Percentiles rank a stretch among this genome's conserved stretches.
Conservation (phyloP, 2,329 filamentous ascomycete genomes). For the Intubia oerlemansii region DNA sequence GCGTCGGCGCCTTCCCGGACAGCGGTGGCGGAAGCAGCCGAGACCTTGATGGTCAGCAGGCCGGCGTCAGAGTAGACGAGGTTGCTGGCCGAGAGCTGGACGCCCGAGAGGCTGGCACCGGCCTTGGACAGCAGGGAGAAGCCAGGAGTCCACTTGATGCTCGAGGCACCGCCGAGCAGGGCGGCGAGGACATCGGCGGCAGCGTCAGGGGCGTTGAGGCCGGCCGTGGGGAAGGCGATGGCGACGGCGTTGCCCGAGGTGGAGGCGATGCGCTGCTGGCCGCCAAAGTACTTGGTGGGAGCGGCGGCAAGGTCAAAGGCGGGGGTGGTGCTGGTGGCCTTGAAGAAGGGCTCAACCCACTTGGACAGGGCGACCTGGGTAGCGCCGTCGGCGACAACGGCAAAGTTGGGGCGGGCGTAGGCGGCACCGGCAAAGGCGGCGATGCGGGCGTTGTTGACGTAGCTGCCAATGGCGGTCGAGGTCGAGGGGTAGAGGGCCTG, state of each 20-base stretch:
- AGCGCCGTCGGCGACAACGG: slow-evolving; percentile 76
- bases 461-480: slow-evolving; percentile 52
- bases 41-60: slow-evolving; percentile 65
- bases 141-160: slow-evolving; percentile 87
- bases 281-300: slow-evolving; percentile 75
- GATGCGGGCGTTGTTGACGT: slow-evolving; percentile 57
- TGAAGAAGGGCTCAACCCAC: slow-evolving; percentile 90
- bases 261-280: slow-evolving; percentile 76
- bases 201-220: slow-evolving; percentile 65
- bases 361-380: slow-evolving; percentile 55
- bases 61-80: slow-evolving; percentile 84
- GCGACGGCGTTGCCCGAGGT: slow-evolving; percentile 62
- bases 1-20: slow-evolving; percentile 56
- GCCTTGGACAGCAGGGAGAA: slow-evolving; percentile 81
- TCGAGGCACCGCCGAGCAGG: slow-evolving; percentile 74
- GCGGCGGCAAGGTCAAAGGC: slow-evolving; percentile 32
- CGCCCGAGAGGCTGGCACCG: slow-evolving; percentile 39
- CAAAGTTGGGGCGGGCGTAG: slow-evolving; percentile 79
- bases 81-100: slow-evolving; percentile 54
- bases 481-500: slow-evolving; percentile 52
- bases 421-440: slow-evolving; percentile 55
- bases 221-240: slow-evolving; percentile 81
- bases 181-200: slow-evolving; percentile 73
- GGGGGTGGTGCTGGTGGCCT: slow-evolving; percentile 35
- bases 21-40: slow-evolving; percentile 43